Evolutionary conservation across 2,329 filamentous ascomycete genomes (phyloP).

Genomic region (Ceratocystis lukuohia): DNA sequence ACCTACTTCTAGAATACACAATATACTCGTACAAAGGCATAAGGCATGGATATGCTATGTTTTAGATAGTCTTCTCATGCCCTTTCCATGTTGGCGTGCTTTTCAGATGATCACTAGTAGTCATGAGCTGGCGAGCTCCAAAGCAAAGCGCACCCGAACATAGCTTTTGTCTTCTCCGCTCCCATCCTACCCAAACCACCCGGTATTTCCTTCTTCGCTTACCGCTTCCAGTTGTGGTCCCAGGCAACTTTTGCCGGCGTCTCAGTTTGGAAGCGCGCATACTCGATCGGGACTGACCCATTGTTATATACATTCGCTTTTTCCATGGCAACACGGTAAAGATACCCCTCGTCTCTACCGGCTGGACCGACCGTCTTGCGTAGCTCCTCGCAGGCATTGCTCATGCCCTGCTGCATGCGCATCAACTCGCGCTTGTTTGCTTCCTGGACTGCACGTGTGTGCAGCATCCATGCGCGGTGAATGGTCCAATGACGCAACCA

Average conservation of each 20-base stretch:
- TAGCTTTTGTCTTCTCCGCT: not conserved
- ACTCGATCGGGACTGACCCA: constrained; percentile 77
- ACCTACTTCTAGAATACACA: constrained; percentile 12
- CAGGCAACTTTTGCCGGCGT: constrained; percentile 66
- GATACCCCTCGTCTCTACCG: constrained; percentile 47
- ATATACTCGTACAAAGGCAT: constrained; percentile 11
- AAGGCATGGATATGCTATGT: not conserved
- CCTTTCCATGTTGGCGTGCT: not conserved
- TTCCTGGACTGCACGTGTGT: constrained; percentile 54
- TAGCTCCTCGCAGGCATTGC: constrained; percentile 72
- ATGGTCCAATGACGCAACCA: constrained; percentile 96
- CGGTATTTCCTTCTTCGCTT: not conserved
- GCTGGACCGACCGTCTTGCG: constrained; percentile 45
- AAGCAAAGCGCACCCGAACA: not conserved
- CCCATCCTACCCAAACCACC: not conserved
- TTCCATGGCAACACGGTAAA: constrained; percentile 81
- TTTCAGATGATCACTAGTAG: not conserved
- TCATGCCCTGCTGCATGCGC: constrained; percentile 71
- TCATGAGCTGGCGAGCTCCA: not conserved
- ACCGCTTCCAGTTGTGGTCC: constrained; percentile 82
- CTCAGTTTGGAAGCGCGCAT: constrained; percentile 73
- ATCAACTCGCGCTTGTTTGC: constrained; percentile 57
- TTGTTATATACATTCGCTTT: constrained; percentile 72
- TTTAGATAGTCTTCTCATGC: not conserved
- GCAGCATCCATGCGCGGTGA: constrained; percentile 85